Percentiles rank a stretch among this genome's conserved stretches.
Conservation (phyloP, 805 yeast species). For the Scheffersomyces spartinae region DNA sequence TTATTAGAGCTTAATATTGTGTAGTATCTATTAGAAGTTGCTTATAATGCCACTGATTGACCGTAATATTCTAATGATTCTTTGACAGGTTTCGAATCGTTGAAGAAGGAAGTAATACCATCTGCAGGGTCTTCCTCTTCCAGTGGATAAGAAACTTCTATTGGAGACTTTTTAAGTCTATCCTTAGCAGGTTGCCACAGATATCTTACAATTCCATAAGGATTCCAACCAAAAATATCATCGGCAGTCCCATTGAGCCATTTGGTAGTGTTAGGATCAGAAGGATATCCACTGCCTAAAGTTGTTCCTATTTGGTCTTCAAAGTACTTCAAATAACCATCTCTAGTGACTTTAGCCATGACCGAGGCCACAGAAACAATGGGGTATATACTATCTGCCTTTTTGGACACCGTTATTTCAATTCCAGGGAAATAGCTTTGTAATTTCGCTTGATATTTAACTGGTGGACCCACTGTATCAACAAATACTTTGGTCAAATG, state of each 20-base stretch:
- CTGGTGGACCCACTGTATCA: constrained; percentile 97
- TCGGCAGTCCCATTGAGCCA: constrained; percentile 64
- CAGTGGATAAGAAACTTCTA: neutral
- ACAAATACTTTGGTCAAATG: constrained; percentile 65
- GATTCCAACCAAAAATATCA: constrained; percentile 80
- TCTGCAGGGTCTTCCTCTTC: constrained; percentile 9
- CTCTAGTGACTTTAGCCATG: constrained; percentile 94
- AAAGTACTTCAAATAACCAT: constrained; percentile 37
- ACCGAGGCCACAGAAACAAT: constrained; percentile 91
- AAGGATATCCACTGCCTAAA: constrained; percentile 80
- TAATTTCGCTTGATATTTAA: constrained; percentile 66
- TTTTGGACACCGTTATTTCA: constrained; percentile 75
- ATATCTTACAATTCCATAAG: constrained; percentile 57
- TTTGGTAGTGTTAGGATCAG: constrained; percentile 74
- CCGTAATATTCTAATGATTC: no score
- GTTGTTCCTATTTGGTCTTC: constrained; percentile 14
- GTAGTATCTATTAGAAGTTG: no score
- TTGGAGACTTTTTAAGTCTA: constrained; percentile 45
- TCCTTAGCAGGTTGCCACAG: constrained; percentile 94
- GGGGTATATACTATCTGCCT: constrained; percentile 89
- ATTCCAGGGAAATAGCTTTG: constrained; percentile 56
- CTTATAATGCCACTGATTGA: no score
- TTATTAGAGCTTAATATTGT: no score
- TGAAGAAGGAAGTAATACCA: no score
- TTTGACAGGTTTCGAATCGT: no score